Evolutionary conservation across 305 asterid genomes (phyloP).

Genomic region (Fraxinus baroniana): DNA sequence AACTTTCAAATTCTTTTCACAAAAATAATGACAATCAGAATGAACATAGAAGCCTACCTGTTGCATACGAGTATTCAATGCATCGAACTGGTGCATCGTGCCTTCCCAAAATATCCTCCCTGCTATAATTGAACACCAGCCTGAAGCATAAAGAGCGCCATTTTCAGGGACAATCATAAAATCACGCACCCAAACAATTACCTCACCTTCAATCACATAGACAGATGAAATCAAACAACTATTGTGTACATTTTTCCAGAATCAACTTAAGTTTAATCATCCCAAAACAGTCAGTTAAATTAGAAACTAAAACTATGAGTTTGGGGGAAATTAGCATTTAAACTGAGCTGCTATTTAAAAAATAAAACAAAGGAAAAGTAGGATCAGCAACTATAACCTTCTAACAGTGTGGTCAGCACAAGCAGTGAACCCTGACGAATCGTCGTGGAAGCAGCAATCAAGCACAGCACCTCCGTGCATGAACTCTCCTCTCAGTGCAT

Average conservation of each 20-base stretch:
- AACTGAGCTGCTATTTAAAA: neutral
- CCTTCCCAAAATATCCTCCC: slow-evolving; percentile 84
- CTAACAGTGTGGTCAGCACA: slow-evolving; percentile 75
- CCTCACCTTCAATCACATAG: neutral
- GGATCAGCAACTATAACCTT: slow-evolving; percentile 41
- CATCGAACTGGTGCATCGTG: slow-evolving; percentile 95
- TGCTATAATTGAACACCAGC: slow-evolving; percentile 72
- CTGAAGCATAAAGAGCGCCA: slow-evolving; percentile 37
- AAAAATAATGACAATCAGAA: neutral
- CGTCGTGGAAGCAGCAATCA: slow-evolving; percentile 96
- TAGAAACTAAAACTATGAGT: neutral
- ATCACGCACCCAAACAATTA: neutral
- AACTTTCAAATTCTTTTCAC: neutral
- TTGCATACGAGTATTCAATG: slow-evolving; percentile 80
- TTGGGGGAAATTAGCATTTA: neutral
- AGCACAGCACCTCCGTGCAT: slow-evolving; percentile 86
- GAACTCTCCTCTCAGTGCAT: slow-evolving; percentile 78
- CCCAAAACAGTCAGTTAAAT: neutral
- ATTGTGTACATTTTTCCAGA: neutral
- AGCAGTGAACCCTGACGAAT: slow-evolving; percentile 89
- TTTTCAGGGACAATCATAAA: slow-evolving; percentile 10
- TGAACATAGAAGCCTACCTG: slow-evolving; percentile 43
- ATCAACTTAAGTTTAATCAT: neutral
- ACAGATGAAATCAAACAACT: neutral
- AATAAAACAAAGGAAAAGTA: neutral